Percentiles rank a stretch among this genome's conserved stretches.
phyloP scores from a whole-genome alignment of 2,329 filamentous ascomycete species.

The Geoglossum cookeanum region DNA sequence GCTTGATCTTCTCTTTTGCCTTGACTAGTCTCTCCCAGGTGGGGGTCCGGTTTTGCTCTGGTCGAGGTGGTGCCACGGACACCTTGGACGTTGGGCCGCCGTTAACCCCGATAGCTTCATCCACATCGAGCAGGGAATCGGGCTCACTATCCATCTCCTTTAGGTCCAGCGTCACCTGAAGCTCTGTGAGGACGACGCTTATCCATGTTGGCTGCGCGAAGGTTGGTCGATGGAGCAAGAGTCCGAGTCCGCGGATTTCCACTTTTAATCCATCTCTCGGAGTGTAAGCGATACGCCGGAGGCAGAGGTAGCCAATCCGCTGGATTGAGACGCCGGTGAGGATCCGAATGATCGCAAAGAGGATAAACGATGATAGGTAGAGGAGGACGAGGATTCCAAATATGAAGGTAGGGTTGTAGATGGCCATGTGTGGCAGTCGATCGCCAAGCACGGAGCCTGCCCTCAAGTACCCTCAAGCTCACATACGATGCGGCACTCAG shows the following conservation, averaged over 20 bases:
- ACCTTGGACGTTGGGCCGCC: background rate
- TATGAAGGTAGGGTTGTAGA: constrained; percentile 53
- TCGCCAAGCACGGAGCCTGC: background rate
- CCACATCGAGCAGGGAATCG: constrained; percentile 16
- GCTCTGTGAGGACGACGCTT: constrained; percentile 70
- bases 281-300: constrained; percentile 78
- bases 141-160: constrained; percentile 39
- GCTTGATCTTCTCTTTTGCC: constrained; percentile 71
- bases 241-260: constrained; percentile 71
- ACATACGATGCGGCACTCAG: background rate
- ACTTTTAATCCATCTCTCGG: constrained; percentile 76
- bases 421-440: constrained; percentile 19
- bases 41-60: constrained; percentile 28
- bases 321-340: constrained; percentile 91
- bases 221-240: constrained; percentile 80
- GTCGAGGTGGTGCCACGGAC: background rate
- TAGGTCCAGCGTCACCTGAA: constrained; percentile 68
- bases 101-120: constrained; percentile 10
- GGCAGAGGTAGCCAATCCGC: constrained; percentile 77
- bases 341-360: constrained; percentile 85
- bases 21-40: constrained; percentile 65
- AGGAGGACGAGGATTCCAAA: constrained; percentile 68
- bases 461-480: background rate
- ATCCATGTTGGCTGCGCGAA: constrained; percentile 96
- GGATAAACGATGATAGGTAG: constrained; percentile 79